Conservation (phyloP, 345 rosid genomes). For the Lepidium sativum region DNA sequence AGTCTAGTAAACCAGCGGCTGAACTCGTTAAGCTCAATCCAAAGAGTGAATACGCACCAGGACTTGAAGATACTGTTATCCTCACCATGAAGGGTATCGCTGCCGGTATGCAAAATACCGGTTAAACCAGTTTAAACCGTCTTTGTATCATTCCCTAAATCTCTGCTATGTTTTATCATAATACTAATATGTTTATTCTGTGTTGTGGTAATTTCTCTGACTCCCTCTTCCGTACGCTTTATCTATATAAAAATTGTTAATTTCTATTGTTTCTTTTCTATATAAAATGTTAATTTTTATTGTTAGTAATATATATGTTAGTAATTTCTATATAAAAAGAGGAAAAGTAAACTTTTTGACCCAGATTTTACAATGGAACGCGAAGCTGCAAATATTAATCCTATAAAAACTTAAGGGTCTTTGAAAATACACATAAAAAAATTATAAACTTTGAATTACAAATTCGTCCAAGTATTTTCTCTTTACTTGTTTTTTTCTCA, state of each 20-base stretch:
- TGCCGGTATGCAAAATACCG: conserved; percentile 94
- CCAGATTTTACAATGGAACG: no score
- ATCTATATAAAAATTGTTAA: not conserved
- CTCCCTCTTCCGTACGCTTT: not conserved
- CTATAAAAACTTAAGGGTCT: no score
- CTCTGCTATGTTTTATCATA: not conserved
- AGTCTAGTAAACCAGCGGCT: conserved; percentile 65
- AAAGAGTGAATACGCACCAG: conserved; percentile 47
- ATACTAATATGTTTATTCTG: not conserved
- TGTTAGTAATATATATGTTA: no score
- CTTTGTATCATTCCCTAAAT: conserved; percentile 6
- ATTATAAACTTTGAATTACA: no score
- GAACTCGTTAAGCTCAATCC: conserved; percentile 44
- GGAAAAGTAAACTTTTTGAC: no score
- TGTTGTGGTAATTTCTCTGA: conserved; percentile 18
- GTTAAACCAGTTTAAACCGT: conserved; percentile 27
- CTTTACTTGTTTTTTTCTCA: no score
- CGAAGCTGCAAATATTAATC: no score
- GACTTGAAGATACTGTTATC: conserved; percentile 87
- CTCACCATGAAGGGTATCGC: conserved; percentile 99
- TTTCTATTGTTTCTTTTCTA: not conserved
- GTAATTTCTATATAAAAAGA: no score
- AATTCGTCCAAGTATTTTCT: no score
- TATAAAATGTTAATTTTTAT: no score
- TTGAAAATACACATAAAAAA: no score